Percentiles rank a stretch among this genome's conserved stretches.
These are phyloP conservation scores for Monarda citriodora DNA, from an alignment of 305 asterid genomes.

Conservation along the genomic window DNA sequence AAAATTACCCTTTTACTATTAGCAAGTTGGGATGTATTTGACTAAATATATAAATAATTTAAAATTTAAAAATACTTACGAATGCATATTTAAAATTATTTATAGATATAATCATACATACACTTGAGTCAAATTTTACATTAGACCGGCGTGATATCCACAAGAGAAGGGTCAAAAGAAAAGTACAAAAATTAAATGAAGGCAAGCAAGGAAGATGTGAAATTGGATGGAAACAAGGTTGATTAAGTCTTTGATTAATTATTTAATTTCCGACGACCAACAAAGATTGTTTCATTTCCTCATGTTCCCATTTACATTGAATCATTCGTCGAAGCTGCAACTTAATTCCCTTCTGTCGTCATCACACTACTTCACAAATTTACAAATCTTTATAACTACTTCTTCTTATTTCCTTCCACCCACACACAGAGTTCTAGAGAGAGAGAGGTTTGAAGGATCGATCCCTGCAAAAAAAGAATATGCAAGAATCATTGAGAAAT, in stretches of 20 bases:
- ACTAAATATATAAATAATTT: too few relatives aligned
- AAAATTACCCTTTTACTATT: too few relatives aligned
- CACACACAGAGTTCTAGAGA: neutral
- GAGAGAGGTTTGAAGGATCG: too few relatives aligned
- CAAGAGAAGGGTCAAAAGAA: neutral
- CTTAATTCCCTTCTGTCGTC: conserved; percentile 25
- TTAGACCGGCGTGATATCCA: too few relatives aligned
- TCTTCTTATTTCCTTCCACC: conserved; percentile 13
- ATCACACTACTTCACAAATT: neutral
- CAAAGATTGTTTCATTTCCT: neutral
- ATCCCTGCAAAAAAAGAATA: neutral
- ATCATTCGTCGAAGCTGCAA: conserved; percentile 28
- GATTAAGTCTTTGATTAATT: neutral
- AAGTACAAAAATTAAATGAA: neutral
- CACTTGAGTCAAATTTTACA: too few relatives aligned
- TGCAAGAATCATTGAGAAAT: conserved; percentile 53
- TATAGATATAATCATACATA: too few relatives aligned
- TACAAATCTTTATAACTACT: conserved; percentile 17
- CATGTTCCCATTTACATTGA: conserved; percentile 18
- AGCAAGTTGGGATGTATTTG: too few relatives aligned
- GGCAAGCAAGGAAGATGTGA: neutral
- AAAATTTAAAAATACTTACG: too few relatives aligned
- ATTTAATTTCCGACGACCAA: neutral
- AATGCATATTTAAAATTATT: too few relatives aligned
- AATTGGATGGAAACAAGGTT: conserved; percentile 1